Percentiles rank a stretch among this genome's conserved stretches.
These are phyloP conservation scores for Penicillium expansum DNA, from an alignment of 2,329 filamentous ascomycete genomes.

Conservation along the genomic window DNA sequence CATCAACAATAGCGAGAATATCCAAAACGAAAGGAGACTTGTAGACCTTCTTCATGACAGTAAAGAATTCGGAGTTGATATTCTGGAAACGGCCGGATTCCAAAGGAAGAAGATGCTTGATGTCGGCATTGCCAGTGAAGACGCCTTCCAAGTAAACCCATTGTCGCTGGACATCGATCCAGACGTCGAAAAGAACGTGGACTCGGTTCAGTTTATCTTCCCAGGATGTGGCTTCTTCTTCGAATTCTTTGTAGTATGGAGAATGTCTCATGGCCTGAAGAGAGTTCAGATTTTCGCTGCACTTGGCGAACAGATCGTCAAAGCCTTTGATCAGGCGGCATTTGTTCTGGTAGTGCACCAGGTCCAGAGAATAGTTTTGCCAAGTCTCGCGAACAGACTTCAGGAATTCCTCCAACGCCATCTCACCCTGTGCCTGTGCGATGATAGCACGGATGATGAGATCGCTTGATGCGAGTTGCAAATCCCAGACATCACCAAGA, in stretches of 20 bases:
- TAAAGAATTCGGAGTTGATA: constrained; percentile 97
- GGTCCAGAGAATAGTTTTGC: constrained; percentile 90
- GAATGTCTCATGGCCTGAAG: constrained; percentile 98
- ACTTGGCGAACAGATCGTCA: constrained; percentile 98
- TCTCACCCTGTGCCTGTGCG: constrained; percentile 91
- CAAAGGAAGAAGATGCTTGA: constrained; percentile 94
- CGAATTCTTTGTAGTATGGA: constrained; percentile 98
- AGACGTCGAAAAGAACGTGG: constrained; percentile 96
- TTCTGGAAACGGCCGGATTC: constrained; percentile 97
- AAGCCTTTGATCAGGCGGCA: constrained; percentile 95
- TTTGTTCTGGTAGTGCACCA: constrained; percentile 97
- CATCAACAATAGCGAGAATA: constrained; percentile 90
- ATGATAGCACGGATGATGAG: constrained; percentile 89
- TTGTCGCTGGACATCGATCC: constrained; percentile 99
- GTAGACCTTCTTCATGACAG: constrained; percentile 99
- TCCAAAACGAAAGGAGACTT: constrained; percentile 94
- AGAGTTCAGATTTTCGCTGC: constrained; percentile 95
- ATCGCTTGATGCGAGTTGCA: constrained; percentile 86
- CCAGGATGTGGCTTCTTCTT: constrained; percentile 94
- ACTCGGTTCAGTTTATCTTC: constrained; percentile 97
- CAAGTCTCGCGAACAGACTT: constrained; percentile 95
- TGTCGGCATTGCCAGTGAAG: constrained; percentile 97
- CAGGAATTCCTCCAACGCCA: constrained; percentile 96
- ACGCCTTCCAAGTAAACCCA: constrained; percentile 99
- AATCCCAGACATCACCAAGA: constrained; percentile 97